Base-by-base conservation (phyloP, 2,329 filamentous ascomycete genomes). In the Epichloe aotearoae region DNA sequence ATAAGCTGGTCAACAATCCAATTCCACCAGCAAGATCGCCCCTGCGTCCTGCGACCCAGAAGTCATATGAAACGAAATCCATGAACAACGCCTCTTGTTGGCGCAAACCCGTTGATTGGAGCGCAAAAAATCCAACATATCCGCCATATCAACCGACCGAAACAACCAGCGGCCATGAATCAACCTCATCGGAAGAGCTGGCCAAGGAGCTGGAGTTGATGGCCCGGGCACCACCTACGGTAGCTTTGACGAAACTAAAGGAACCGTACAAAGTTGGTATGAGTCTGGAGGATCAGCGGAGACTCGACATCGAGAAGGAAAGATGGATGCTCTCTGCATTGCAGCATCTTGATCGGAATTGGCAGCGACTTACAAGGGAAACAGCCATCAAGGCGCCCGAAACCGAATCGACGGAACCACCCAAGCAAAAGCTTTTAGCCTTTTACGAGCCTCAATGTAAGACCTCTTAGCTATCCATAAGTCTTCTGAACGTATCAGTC, bases 291-390 rank as follows among this genome's bases (percentile, higher is more conserved):
- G 41, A 50, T n/a, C 40, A 44, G 11, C 17, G 23, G 8, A 33
- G 43, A 37, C 47, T 54, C 65, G 76, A 40, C 11, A 43, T 49
- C 11, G 51, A 59, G 30, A 53, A 53, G 11, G 52, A 50, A 39
- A 54, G 55, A 23, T 83, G 79, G 79, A 75, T 88, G 67, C 67
- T 83, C 36, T 80, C 75, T 30, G 73, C 73, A 1, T 64, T 85
- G 49, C 71, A 73, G 54, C 69, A 67, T 55, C 68, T 72, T 58
- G 71, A 69, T 38, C 69, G 70, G 34, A 34, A 42, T 5, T 12
- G 36, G 20, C 42, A 49, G 17, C 38, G 49, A 11, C 26, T 19
- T 7, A 19, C 15, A 1, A 36, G 23, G 8, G 20, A 44, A 14
- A 17, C 14, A 5, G 10, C n/a, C 20, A 15, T 19, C 38, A 23